phyloP scores from a whole-genome alignment of 495 filamentous ascomycete species.

The Penicillium taxi region DNA sequence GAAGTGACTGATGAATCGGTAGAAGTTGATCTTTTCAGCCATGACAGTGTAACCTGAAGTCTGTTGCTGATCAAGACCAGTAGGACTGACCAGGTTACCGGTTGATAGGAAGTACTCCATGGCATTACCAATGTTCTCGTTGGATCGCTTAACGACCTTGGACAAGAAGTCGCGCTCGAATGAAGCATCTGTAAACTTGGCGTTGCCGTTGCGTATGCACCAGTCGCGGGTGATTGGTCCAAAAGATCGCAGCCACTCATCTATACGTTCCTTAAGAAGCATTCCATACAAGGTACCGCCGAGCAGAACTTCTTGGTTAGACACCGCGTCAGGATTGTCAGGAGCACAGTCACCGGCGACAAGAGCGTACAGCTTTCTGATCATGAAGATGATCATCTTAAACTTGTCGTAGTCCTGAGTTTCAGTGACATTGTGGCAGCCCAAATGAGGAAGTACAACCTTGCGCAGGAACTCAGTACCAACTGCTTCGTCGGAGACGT shows the following conservation, averaged over 20 bases:
- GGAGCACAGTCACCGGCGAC: conserved; percentile 85
- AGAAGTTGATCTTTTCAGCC: conserved; percentile 98
- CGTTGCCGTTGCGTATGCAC: conserved; percentile 51
- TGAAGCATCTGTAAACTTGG: conserved; percentile 57
- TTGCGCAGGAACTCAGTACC: conserved; percentile 84
- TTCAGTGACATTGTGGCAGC: conserved; percentile 70
- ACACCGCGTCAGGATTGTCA: conserved; percentile 93
- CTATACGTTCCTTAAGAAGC: conserved; percentile 89
- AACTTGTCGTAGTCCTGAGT: conserved; percentile 85
- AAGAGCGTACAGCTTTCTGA: conserved; percentile 84
- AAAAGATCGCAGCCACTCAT: conserved; percentile 69
- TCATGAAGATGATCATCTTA: conserved; percentile 91
- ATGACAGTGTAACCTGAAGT: conserved; percentile 91
- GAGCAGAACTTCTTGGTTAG: conserved; percentile 87
- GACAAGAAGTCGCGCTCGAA: conserved; percentile 72
- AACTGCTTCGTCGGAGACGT: conserved; percentile 75
- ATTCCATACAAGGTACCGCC: conserved; percentile 89
- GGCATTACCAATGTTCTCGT: conserved; percentile 77
- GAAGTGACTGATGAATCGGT: conserved; percentile 98
- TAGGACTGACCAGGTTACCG: conserved; percentile 83
- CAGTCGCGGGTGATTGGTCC: conserved; percentile 61
- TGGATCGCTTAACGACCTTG: conserved; percentile 68
- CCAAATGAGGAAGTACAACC: conserved; percentile 85
- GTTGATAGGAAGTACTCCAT: conserved; percentile 96
- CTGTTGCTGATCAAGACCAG: conserved; percentile 89